Evolutionary conservation across 768 basidiomycete genomes (phyloP).

Genomic region (Rhodocollybia butyracea): DNA sequence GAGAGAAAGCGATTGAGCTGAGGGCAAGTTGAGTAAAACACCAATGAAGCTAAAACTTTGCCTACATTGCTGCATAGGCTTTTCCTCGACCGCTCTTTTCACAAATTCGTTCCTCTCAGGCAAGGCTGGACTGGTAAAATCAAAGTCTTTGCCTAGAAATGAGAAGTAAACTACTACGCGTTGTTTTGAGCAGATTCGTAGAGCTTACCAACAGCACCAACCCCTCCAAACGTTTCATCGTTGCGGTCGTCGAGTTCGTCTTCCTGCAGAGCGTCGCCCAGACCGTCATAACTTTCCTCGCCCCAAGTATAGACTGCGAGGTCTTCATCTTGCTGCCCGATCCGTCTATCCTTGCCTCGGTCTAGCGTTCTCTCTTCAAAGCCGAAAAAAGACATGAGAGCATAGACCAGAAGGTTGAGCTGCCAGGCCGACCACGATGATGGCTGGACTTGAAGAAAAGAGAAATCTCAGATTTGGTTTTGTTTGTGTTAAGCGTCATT

Average conservation of each 20-base stretch:
- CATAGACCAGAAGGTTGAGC: slow-evolving; percentile 25
- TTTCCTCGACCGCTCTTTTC: slow-evolving; percentile 11
- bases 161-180: background rate
- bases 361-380: slow-evolving; percentile 59
- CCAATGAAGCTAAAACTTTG: background rate
- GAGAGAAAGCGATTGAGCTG: slow-evolving; percentile 44
- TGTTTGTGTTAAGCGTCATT: background rate
- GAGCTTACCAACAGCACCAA: slow-evolving; percentile 61
- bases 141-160: slow-evolving; percentile 81
- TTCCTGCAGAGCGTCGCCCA: slow-evolving; percentile 85
- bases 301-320: slow-evolving; percentile 93
- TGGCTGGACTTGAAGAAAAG: background rate
- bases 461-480: background rate
- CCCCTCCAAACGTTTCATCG: slow-evolving; percentile 91
- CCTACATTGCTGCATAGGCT: slow-evolving; percentile 1
- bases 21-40: slow-evolving; percentile 25
- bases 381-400: slow-evolving; percentile 80
- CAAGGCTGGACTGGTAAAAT: slow-evolving; percentile 59
- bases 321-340: slow-evolving; percentile 64
- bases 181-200: slow-evolving; percentile 2
- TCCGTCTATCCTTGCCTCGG: slow-evolving; percentile 56
- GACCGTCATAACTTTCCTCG: slow-evolving; percentile 84
- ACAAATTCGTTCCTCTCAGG: slow-evolving; percentile 26
- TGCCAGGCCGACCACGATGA: background rate
- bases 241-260: slow-evolving; percentile 92